These are phyloP conservation scores for Pseudogymnoascus sp. DNA, from an alignment of 2,329 filamentous ascomycete species.

Conservation along the genomic window DNA sequence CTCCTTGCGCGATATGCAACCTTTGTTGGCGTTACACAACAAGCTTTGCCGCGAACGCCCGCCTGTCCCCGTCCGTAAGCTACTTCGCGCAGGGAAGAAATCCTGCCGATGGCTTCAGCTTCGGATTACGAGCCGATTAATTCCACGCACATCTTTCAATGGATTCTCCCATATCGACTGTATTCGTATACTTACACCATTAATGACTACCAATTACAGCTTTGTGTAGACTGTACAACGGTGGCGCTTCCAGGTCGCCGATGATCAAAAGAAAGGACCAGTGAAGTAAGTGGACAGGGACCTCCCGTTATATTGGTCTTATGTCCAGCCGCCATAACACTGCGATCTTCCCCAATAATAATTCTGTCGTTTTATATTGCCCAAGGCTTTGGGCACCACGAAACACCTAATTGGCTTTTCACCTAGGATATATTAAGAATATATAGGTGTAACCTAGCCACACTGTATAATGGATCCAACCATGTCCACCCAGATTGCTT, in stretches of 20 bases:
- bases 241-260: not conserved
- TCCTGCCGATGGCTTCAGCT: not conserved
- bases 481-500: not conserved
- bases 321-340: not conserved
- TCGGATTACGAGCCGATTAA: not conserved
- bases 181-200: not conserved
- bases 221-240: not conserved
- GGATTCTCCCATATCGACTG: not conserved
- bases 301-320: not conserved
- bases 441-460: not conserved
- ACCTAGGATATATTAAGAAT: not conserved
- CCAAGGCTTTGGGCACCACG: not conserved
- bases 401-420: not conserved
- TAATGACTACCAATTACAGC: not conserved
- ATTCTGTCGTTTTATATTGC: not conserved
- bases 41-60: not conserved
- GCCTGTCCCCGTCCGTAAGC: not conserved
- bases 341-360: not conserved
- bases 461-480: not conserved
- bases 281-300: not conserved
- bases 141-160: not conserved
- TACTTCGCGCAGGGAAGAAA: not conserved
- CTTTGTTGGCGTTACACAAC: not conserved
- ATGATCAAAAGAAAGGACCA: not conserved
- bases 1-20: not conserved